Evolutionary conservation across 2,329 filamentous ascomycete genomes (phyloP).

Genomic region (Magnaporthiopsis rhizophila): DNA sequence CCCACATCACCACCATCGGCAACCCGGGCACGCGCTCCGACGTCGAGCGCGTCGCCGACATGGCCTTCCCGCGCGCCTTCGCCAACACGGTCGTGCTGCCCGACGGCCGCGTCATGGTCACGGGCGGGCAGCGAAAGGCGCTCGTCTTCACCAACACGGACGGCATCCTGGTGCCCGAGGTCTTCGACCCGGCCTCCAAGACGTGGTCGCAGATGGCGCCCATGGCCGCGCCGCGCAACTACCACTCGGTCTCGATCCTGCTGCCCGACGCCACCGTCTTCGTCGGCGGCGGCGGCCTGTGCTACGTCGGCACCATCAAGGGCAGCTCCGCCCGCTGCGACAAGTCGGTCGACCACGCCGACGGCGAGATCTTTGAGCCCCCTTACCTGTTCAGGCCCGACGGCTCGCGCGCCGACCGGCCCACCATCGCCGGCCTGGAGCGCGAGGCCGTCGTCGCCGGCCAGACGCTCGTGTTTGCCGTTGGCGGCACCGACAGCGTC

Average conservation of each 20-base stretch:
- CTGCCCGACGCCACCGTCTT: slow-evolving; percentile 36
- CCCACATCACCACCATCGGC: slow-evolving; percentile 22
- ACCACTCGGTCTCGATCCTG: slow-evolving; percentile 35
- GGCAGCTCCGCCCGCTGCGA: slow-evolving; percentile 17
- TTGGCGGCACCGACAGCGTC: background rate
- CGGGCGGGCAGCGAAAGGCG: slow-evolving; percentile 29
- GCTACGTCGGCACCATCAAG: slow-evolving; percentile 21
- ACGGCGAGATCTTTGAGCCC: slow-evolving; percentile 42
- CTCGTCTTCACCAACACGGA: slow-evolving; percentile 30
- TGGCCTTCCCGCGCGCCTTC: slow-evolving; percentile 24
- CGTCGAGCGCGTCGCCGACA: slow-evolving; percentile 5
- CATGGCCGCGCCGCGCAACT: slow-evolving; percentile 28
- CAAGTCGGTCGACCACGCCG: slow-evolving; percentile 34
- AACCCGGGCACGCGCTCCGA: background rate
- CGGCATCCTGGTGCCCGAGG: slow-evolving; percentile 27
- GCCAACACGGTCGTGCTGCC: slow-evolving; percentile 33
- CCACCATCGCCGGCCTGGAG: slow-evolving; percentile 25
- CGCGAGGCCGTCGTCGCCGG: background rate
- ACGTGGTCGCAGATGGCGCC: slow-evolving; percentile 24
- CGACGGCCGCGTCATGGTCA: slow-evolving; percentile 31
- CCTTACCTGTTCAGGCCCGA: slow-evolving; percentile 36
- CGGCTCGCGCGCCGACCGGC: slow-evolving; percentile 23
- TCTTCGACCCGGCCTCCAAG: slow-evolving; percentile 29
- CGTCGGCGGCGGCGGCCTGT: slow-evolving; percentile 41
- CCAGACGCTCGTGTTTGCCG: slow-evolving; percentile 2